Base-by-base conservation (phyloP, 1,284 basidiomycete species). In the Polyporus tsugae region DNA sequence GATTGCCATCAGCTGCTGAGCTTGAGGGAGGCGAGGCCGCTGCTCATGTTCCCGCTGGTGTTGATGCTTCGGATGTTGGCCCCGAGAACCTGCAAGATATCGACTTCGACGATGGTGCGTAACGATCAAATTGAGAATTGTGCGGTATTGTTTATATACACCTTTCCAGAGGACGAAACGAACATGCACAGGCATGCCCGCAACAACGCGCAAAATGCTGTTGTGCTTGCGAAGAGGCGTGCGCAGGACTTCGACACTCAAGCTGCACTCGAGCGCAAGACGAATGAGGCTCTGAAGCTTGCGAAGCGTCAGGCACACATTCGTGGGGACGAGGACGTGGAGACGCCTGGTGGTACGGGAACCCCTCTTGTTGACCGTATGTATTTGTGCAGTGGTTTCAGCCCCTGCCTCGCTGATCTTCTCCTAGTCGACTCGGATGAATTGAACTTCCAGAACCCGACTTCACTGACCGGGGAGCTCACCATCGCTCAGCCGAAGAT, bases 391-490 rank as follows among this genome's bases (percentile, higher is more conserved):
- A 10, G 4, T 42, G 64, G 36, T 53, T 38, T 9, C 60, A 39
- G 17, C 64, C 17, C 65, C 6, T 22, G 2, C 2, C 17, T 49
- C 71, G 39, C 70, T 58, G 33, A 72, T 63, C 44, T 69, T 19
- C 65, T 36, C 58, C 59, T 55, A 96, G 95, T 97, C 75, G 95
- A 97, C 79, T 94, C 94, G 49, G 97, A 99, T 77, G 97, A 99
- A 79, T 90, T 99, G 66, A 99, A 99, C 82, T 99, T 99, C 90
- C 95, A 99, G 82, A 99, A 99, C 78, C 98, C 98, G 2, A 95
- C 95, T 3, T 95, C 96, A n/a, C 84, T 98, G 75, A 93, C 88
- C 65, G 96, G 95, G 44, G 91, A 92, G 41, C 83, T 97, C 76
- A 94, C 92, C 4, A 92, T 98, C 73, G 89, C 89, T 39, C 98